Conservation (phyloP, 176 grass and related monocot genomes). For the Elaeis guineensis region DNA sequence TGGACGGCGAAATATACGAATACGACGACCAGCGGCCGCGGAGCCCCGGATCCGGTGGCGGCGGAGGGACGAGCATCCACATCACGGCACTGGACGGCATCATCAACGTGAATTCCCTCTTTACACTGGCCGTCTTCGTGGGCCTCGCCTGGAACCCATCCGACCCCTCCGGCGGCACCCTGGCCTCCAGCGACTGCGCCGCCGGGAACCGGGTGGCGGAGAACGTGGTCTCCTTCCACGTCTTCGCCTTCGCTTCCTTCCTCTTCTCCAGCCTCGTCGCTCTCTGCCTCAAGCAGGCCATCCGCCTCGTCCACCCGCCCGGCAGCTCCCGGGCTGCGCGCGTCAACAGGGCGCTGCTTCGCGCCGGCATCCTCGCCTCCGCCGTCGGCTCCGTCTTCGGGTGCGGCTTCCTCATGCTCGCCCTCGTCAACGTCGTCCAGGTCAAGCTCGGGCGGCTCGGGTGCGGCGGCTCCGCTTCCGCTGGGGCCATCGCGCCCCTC, state of each 20-base stretch:
- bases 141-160: conserved; percentile 69
- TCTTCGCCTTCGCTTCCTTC: conserved; percentile 80
- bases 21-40: too few relatives aligned
- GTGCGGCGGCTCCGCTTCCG: conserved; percentile 36
- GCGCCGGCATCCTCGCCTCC: conserved; percentile 57
- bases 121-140: conserved; percentile 70
- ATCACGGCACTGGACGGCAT: conserved; percentile 86
- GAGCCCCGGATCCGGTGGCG: background rate
- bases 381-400: conserved; percentile 55
- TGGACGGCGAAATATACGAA: too few relatives aligned
- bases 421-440: conserved; percentile 82
- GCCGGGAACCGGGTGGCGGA: conserved; percentile 46
- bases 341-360: conserved; percentile 58
- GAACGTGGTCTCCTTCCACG: conserved; percentile 74
- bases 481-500: conserved; percentile 54
- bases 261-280: conserved; percentile 94
- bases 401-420: conserved; percentile 74
- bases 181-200: conserved; percentile 24
- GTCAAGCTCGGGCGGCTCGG: conserved; percentile 67
- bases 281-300: conserved; percentile 96
- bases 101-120: conserved; percentile 92
- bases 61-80: conserved; percentile 65
- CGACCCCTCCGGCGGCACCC: conserved; percentile 29
- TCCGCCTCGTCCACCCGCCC: conserved; percentile 34
- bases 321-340: conserved; percentile 12